Conservation (phyloP, 768 basidiomycete species). For the Tulasnella sp. region DNA sequence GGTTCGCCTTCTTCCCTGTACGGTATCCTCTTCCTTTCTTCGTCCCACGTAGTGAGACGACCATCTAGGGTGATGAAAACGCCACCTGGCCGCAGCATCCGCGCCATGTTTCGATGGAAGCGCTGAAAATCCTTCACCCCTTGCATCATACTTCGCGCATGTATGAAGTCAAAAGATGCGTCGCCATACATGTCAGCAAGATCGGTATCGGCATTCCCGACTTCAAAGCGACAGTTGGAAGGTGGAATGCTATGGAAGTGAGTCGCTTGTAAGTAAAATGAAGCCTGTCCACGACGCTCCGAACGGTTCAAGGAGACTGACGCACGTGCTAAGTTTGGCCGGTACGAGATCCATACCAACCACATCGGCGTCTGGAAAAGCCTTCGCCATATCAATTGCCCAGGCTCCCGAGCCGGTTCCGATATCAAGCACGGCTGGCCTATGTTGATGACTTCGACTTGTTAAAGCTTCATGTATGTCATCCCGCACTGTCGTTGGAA, state of each 20-base stretch:
- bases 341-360: not conserved
- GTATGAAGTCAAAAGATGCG: not conserved
- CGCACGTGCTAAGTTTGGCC: not conserved
- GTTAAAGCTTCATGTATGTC: not conserved
- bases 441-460: too few species aligned
- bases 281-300: too few species aligned
- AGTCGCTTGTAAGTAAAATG: not conserved
- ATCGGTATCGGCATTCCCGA: not conserved
- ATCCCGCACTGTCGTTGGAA: not conserved
- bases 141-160: not conserved
- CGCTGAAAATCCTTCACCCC: not conserved
- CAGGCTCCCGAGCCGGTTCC: slow-evolving; percentile 8
- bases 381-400: not conserved
- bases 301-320: too few species aligned
- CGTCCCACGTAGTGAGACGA: not conserved
- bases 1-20: not conserved
- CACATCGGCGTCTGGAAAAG: not conserved
- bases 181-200: not conserved
- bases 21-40: not conserved
- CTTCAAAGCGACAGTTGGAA: slow-evolving; percentile 5
- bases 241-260: not conserved
- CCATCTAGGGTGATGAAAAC: not conserved
- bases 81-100: not conserved
- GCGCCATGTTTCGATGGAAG: not conserved
- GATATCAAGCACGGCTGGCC: slow-evolving; percentile 2